These are phyloP conservation scores for Alternaria dauci DNA, from an alignment of 2,329 filamentous ascomycete genomes.

Conservation along the genomic window DNA sequence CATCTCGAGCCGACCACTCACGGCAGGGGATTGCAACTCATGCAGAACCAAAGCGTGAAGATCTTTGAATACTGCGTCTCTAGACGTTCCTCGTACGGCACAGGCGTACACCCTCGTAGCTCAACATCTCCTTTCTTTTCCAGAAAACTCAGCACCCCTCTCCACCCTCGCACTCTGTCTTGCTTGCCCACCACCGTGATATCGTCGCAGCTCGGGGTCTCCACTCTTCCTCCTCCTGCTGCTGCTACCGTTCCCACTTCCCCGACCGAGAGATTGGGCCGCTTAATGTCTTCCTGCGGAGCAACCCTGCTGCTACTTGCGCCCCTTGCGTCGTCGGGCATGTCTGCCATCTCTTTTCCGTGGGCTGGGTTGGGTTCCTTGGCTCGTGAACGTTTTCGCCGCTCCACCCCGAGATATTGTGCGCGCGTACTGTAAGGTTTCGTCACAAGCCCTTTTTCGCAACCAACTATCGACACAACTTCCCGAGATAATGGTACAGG, in stretches of 20 bases:
- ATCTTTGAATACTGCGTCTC: constrained; percentile 64
- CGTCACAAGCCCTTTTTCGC: not conserved
- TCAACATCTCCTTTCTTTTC: constrained; percentile 42
- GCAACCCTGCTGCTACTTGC: constrained; percentile 6
- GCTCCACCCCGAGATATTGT: constrained; percentile 15
- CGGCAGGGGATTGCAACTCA: constrained; percentile 66
- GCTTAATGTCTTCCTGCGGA: constrained; percentile 14
- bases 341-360: not conserved
- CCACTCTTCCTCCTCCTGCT: not conserved
- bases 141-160: constrained; percentile 28
- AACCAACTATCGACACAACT: not conserved
- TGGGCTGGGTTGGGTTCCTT: not conserved
- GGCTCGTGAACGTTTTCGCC: constrained; percentile 7
- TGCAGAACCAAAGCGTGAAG: constrained; percentile 69
- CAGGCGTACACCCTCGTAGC: constrained; percentile 62
- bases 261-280: constrained; percentile 4
- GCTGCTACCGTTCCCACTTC: not conserved
- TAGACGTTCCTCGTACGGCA: constrained; percentile 63
- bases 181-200: constrained; percentile 21
- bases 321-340: not conserved
- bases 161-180: constrained; percentile 22
- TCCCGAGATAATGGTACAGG: constrained; percentile 8
- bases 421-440: not conserved
- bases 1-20: constrained; percentile 46
- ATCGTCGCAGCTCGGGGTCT: not conserved